Evolutionary conservation across 768 basidiomycete genomes (phyloP), one percentile per base, ranked within the genome.

Genomic region (Kwoniella bestiolae): DNA sequence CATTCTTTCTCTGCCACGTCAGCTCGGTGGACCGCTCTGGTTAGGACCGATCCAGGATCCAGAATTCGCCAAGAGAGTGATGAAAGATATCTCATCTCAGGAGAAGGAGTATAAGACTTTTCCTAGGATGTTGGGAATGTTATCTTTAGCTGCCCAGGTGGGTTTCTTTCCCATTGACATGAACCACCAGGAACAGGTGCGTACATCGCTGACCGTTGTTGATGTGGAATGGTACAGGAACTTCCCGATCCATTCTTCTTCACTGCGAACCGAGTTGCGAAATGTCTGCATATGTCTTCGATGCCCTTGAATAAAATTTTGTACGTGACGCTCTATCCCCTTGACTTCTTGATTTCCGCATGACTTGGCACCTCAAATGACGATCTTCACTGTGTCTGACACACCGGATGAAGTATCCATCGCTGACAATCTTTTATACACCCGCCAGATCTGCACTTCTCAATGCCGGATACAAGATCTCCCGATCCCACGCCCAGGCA

Each of bases 1-100:
- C 12, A 14, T 16, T 11, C 38, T 41, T 16, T 16, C 14, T 11
- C 12, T 21, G n/a, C n/a, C n/a, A n/a, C 11, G 25, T 12, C 45
- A 95, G 92, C 77, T 94, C 35, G 92, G 90, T 21, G 96, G 96
- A 1, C 96, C 96, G 0, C 94, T 99, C 91, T 98, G 96, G 96
- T 88, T 90, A 5, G 94, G 90, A 1, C 87, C 89, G 1, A 81
- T 99, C 25, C 96, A 99, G 74, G 86, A 93, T 76, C 71, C 82
- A 1, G 84, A 83, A 5, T 99, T 97, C 72, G 85, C 92, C 5
- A 78, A 82, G n/a, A 86, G 86, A 68, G 88, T 95, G 14, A 83
- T 96, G 31, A 83, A 85, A 23, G 90, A 94, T 73, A 83, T 94
- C 12, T 87, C 89, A 62, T 80, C 78, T 16, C 85, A 89, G 67